Conservation (phyloP, 106 monocot genomes). For the Dendrobium officinale region DNA sequence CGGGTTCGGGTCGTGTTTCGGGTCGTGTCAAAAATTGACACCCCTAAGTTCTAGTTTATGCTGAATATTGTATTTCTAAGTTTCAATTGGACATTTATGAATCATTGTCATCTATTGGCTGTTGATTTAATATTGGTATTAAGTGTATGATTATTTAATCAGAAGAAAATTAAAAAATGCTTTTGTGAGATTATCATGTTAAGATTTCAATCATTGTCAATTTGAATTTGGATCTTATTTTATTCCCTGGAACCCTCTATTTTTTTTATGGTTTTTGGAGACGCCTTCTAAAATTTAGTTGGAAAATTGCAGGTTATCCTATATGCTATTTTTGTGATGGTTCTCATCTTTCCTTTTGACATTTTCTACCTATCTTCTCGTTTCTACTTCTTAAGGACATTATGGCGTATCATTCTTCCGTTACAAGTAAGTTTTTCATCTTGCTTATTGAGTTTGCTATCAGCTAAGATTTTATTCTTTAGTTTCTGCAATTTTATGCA, state of each 20-base stretch:
- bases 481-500: not conserved
- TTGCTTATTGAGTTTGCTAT: not conserved
- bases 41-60: no score
- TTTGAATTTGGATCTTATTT: not conserved
- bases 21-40: no score
- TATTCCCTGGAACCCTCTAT: not conserved
- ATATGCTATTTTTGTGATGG: conserved; percentile 60
- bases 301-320: conserved; percentile 65
- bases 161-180: not conserved
- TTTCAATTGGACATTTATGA: no score
- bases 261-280: not conserved
- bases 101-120: no score
- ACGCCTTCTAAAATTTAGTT: not conserved
- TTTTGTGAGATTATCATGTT: not conserved
- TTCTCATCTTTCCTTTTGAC: conserved; percentile 89
- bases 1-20: no score
- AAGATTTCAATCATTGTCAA: not conserved
- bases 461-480: not conserved
- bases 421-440: conserved; percentile 53
- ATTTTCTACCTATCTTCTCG: conserved; percentile 90
- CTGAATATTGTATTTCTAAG: no score
- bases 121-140: not conserved
- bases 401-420: conserved; percentile 80
- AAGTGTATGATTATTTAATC: not conserved
- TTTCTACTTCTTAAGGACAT: conserved; percentile 74